Evolutionary conservation across 2,329 filamentous ascomycete species (phyloP), one percentile per base, ranked within the genome.

Genomic region (Fusarium nanum): DNA sequence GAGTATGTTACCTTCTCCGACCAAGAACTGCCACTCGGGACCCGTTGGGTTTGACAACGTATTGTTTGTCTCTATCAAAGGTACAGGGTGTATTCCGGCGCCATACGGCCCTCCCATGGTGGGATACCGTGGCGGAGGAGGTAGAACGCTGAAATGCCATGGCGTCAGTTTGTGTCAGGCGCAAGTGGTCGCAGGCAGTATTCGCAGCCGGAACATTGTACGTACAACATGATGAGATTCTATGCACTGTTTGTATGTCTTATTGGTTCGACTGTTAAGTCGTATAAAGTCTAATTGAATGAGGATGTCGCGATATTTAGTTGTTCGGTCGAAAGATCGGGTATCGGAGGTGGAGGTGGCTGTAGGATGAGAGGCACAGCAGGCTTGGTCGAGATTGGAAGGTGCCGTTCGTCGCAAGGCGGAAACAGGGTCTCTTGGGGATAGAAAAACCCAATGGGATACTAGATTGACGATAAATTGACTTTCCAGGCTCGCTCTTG

Each of bases 21-120:
- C 94, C 45, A 97, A 89, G 73, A 99, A 91, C 78, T 97, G 93
- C 81, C 93, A 93, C 75, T 97, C 94, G 25, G 92, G 88, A 7
- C 93, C 93, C 37, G 89, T 89, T 25, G 93, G 95, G 75, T 92
- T 92, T 60, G 88, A 89, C 67, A 99, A 84, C 41, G 90, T 91
- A 78, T 98, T 99, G 81, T 96, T 97, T 56, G 95, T 98, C 86
- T 99, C 96, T 76, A 97, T 91, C 80, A 97, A 88, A 40, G 92
- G 91, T 40, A 89, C 85, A 54, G 89, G 85, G 78, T 91, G 86
- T 67, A 90, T 87, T 71, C 89, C 87, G 70, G 88, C 88, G 73
- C 91, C 90, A 83, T 92, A 92, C 70, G 91, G 89, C 76, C 88
- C 34, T 18, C 34, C 86, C 76, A 89, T 87, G 71, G 89, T 88